Base-by-base conservation (phyloP, 164 flowering plant genomes). In the Tetracentron sinense region DNA sequence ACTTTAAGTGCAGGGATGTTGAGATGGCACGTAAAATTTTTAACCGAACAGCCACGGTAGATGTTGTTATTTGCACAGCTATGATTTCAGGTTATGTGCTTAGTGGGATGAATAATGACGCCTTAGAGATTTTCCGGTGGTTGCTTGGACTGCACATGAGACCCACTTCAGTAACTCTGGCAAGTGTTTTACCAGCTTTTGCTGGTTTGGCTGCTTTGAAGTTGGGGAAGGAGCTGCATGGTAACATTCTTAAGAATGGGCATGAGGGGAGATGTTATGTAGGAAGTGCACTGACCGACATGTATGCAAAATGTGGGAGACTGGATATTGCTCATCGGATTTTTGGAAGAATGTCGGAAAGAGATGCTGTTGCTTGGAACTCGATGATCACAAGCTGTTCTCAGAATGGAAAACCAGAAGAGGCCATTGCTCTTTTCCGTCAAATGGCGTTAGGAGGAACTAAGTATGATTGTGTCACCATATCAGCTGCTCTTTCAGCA, bases 291-390 rank as follows among this genome's bases (percentile, higher is more conserved):
- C 58, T 90, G 11, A 62, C 68, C 20, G 90, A 88, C 64, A 88
- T 90, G 93, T 88, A 92, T 72, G 87, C 97, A 25, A 93, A 93
- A 77, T 93, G 96, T 81, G 97, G 97, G 66, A 80, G 83, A 68
- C 56, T 90, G 74, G 92, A 88, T 72, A 75, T 85, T 50, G 81
- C 88, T 61, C 65, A 52, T 54, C 50, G 58, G n/a, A 48, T 78
- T 63, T 93, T 93, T 53, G 17, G 16, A 11, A 68, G 77, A 54
- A 71, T 81, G 63, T 19, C 72, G 26, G 81, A 80, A 52, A 81
- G 63, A 58, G 97, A 91, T 75, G 68, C 77, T 42, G 73, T 89
- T 26, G 78, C 78, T 42, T 91, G 96, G 96, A 91, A 91, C 72
- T 74, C 90, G 22, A 87, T 91, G 85, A 85, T 91, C 63, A 68